These are phyloP conservation scores for Saccharomycopsis amapae DNA, from an alignment of 805 yeast genomes.

Conservation along the genomic window DNA sequence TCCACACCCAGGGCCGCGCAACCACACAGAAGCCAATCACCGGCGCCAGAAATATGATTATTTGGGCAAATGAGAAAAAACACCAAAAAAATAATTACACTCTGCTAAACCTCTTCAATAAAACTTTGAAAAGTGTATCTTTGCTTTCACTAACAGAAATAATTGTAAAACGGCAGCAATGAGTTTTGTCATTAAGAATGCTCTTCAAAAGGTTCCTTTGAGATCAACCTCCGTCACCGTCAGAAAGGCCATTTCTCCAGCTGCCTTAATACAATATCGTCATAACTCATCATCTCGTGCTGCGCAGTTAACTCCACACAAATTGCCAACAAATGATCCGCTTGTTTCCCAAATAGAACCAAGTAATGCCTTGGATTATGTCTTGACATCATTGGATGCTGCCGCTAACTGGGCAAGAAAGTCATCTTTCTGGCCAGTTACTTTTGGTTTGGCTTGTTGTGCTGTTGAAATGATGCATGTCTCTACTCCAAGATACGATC, in stretches of 20 bases:
- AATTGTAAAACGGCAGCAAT: not conserved
- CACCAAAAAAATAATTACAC: not conserved
- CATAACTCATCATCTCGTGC: conserved; percentile 17
- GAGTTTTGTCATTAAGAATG: conserved; percentile 17
- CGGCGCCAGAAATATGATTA: conserved; percentile 11
- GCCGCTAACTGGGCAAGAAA: conserved; percentile 88
- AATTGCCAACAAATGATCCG: conserved; percentile 61
- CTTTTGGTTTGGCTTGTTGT: conserved; percentile 88
- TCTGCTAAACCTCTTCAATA: too few species aligned
- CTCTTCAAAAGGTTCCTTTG: conserved; percentile 10
- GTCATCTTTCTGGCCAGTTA: conserved; percentile 89
- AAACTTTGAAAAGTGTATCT: not conserved
- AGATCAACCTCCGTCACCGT: conserved; percentile 7
- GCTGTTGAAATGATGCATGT: conserved; percentile 96
- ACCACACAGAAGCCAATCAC: conserved; percentile 14
- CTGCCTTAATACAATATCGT: conserved; percentile 18
- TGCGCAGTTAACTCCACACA: conserved; percentile 37
- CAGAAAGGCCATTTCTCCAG: conserved; percentile 7
- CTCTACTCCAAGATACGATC: conserved; percentile 86
- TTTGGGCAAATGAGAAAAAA: conserved; percentile 6
- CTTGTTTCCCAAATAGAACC: conserved; percentile 59
- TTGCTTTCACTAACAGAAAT: not conserved
- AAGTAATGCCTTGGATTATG: conserved; percentile 63
- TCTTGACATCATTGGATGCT: conserved; percentile 72
- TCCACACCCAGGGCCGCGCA: not conserved